Evolutionary conservation across 2,329 filamentous ascomycete genomes (phyloP), one percentile per base, ranked within the genome.

Genomic region (Dothidotthia symphoricarpi): DNA sequence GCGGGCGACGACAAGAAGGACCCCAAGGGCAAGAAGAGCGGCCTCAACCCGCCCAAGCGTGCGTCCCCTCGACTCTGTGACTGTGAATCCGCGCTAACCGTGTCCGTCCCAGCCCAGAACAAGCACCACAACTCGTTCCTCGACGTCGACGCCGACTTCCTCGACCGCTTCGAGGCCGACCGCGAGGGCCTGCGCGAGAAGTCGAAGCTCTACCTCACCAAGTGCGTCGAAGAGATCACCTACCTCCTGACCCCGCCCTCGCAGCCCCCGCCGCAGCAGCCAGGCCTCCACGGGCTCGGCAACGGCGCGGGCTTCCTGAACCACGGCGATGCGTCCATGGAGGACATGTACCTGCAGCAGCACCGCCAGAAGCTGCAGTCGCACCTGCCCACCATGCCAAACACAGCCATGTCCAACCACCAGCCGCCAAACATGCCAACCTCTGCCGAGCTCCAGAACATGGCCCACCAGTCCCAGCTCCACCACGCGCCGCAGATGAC

Each of bases 221-320:
- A 82, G 64, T 84, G 81, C 57, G 76, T 83, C 33, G 78, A 83
- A 51, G 82, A 85, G 61, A 78, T 85, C 34, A 79, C 80, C 3
- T 85, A 85, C 54, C 77, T 85, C 44, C 73, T 85, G 24, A 79
- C 82, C 32, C 81, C 81, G n/a, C 76, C 80, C 15, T 72, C 76
- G 24, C 78, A 83, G 49, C 76, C 79, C 33, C 74, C 76, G 14
- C 76, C 78, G 9, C 77, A 81, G 26, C 72, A 73, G 31, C 53
- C 59, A n/a, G 58, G 55, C 14, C 43, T 67, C 27, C 69, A 70
- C 35, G 49, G 48, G 4, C 39, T 68, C 16, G 57, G 54, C 25
- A 68, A 67, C 34, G 57, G 59, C 13, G 53, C 57, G 10, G 60
- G 69, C 15, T 76, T 73, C 41, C 58, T 69, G 38, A 73, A 74